Base-by-base conservation (phyloP, 2,329 filamentous ascomycete species). In the Aspergillus candidus region DNA sequence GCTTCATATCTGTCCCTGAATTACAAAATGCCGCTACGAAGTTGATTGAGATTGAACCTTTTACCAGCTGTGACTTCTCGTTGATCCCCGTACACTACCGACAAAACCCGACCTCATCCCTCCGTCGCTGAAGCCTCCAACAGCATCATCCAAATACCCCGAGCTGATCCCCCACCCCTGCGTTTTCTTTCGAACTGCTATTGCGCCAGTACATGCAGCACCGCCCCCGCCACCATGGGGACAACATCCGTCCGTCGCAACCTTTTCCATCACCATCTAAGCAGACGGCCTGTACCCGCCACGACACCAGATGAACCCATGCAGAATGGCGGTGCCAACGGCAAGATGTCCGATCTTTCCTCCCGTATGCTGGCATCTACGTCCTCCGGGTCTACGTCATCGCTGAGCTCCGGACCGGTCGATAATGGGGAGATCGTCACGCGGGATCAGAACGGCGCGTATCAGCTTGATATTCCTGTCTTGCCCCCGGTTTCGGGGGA, bases 391-490 rank as follows among this genome's bases (percentile, higher is more conserved):
- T 41, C 54, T 1, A 50, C 43, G 4, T 51, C 53, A 8, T 48
- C 53, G 3, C 44, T 60, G 22, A 50, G 46, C 22, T 43, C 50
- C 8, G 55, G 55, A 12, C n/a, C 50, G 2, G 46, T 59, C 12
- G 60, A 71, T 40, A 65, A 64, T 35, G 62, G 60, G 46, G 74
- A 77, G 36, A 72, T 77, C 18, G 72, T 77, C 17, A 70, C 71
- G 35, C 67, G 70, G 10, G 70, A 76, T 46, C 67, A 69, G 18
- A 67, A 71, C 41, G 75, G 75, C 1, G 66, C 69, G 18, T 76
- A 74, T 47, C 66, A 67, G 22, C 54, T 76, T 11, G 69, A 73
- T 38, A 62, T 74, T 27, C 73, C 72, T 4, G 47, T 63, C 5
- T 55, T 73, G 22, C 69, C 68, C 14, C 58, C 61, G 7, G 49